Evolutionary conservation across 345 rosid genomes (phyloP).

Genomic region (Luvunga scandens): DNA sequence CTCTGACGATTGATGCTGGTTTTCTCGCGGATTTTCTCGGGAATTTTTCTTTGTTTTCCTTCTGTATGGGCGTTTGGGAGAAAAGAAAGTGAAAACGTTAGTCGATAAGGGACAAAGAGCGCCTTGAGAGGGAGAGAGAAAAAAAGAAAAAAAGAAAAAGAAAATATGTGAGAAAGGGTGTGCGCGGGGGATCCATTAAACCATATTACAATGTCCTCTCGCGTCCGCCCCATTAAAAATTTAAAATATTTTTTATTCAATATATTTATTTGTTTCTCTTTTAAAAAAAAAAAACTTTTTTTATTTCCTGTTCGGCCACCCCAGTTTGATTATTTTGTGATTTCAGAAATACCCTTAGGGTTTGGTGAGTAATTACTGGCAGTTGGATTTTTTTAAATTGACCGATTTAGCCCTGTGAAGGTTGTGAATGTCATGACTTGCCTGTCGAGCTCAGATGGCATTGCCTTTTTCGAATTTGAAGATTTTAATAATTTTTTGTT

Average conservation of each 20-base stretch:
- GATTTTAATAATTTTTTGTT: neutral
- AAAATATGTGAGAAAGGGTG: constrained; percentile 10
- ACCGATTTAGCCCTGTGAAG: constrained; percentile 8
- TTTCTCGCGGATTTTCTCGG: constrained; percentile 16
- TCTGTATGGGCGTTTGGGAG: constrained; percentile 21
- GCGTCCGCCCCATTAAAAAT: constrained; percentile 35
- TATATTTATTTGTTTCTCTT: neutral
- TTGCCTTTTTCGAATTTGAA: neutral
- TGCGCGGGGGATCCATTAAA: constrained; percentile 24
- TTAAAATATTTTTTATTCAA: neutral
- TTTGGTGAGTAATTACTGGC: neutral
- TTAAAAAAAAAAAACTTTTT: too few species aligned
- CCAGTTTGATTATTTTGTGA: neutral
- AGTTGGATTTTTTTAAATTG: neutral
- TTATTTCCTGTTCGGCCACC: constrained; percentile 7
- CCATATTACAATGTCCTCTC: constrained; percentile 37
- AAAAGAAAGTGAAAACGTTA: constrained; percentile 37
- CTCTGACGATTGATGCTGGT: neutral
- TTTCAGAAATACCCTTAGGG: constrained; percentile 21
- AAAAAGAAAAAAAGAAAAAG: neutral
- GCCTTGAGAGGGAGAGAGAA: constrained; percentile 28
- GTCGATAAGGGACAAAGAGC: constrained; percentile 51
- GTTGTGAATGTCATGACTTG: neutral
- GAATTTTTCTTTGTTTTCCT: neutral
- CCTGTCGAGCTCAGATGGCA: neutral